These are phyloP conservation scores for Meyerozyma carpophila DNA, from an alignment of 1,139 yeast genomes.

Conservation along the genomic window DNA sequence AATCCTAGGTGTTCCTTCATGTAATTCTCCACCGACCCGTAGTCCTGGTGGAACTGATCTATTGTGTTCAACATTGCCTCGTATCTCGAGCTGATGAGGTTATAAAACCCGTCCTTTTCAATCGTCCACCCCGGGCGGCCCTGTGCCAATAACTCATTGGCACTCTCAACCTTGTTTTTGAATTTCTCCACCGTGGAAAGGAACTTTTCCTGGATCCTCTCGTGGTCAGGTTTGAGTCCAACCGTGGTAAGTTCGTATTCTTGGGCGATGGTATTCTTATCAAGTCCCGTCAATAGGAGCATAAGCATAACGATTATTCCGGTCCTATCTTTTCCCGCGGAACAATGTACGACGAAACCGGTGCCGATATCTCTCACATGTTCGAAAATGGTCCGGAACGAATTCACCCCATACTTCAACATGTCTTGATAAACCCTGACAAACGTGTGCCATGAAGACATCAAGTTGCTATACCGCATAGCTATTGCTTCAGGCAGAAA, in stretches of 20 bases:
- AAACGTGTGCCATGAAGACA: constrained; percentile 62
- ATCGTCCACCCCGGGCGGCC: constrained; percentile 38
- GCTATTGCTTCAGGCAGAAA: constrained; percentile 66
- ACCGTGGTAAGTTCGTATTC: constrained; percentile 71
- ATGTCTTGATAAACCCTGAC: constrained; percentile 60
- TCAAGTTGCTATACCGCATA: constrained; percentile 47
- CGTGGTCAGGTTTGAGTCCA: constrained; percentile 54
- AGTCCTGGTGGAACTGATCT: constrained; percentile 41
- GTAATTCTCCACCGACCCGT: constrained; percentile 53
- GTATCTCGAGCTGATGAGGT: constrained; percentile 59
- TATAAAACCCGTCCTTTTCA: constrained; percentile 46
- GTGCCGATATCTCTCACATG: constrained; percentile 47
- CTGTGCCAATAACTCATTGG: constrained; percentile 21
- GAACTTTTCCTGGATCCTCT: constrained; percentile 30
- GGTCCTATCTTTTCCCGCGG: constrained; percentile 86
- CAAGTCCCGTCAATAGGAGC: constrained; percentile 60
- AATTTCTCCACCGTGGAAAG: constrained; percentile 24
- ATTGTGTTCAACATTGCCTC: constrained; percentile 72
- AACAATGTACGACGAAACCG: constrained; percentile 66
- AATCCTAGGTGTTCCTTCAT: constrained; percentile 44
- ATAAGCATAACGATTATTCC: constrained; percentile 70
- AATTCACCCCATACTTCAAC: constrained; percentile 40
- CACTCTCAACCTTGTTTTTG: constrained; percentile 19
- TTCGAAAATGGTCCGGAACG: constrained; percentile 45
- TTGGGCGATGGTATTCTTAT: constrained; percentile 56